phyloP scores from a whole-genome alignment of 345 rosid species.

The Citrus hindsii region DNA sequence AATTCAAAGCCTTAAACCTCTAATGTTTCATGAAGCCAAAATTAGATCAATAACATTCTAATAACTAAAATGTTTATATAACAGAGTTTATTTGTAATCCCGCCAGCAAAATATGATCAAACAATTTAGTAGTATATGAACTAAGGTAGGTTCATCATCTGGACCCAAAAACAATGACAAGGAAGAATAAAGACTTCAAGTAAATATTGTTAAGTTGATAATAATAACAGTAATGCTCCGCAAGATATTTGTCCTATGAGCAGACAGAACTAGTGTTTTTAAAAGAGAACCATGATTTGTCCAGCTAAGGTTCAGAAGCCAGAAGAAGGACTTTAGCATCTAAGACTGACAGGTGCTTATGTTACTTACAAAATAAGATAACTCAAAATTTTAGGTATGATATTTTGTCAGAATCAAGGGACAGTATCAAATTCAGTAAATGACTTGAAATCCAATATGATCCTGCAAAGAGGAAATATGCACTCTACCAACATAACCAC shows the following conservation, averaged over 20 bases:
- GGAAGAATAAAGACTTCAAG: too few relatives aligned
- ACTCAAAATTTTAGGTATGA: neutral
- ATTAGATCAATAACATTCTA: too few relatives aligned
- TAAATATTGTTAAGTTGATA: neutral
- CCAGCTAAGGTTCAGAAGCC: neutral
- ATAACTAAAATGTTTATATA: too few relatives aligned
- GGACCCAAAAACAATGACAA: too few relatives aligned
- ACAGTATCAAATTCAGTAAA: neutral
- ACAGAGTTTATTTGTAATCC: too few relatives aligned
- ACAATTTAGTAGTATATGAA: too few relatives aligned
- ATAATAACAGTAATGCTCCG: neutral
- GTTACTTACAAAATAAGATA: neutral
- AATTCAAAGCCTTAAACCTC: neutral
- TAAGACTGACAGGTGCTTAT: neutral
- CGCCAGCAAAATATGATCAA: too few relatives aligned
- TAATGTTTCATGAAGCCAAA: neutral
- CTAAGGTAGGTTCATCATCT: too few relatives aligned
- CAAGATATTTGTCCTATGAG: neutral
- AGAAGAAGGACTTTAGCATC: neutral
- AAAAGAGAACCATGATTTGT: neutral
- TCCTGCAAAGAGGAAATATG: neutral
- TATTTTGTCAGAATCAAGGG: neutral
- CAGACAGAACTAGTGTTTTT: neutral
- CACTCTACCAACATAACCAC: constrained; percentile 2
- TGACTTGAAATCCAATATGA: neutral